Conservation (phyloP, 2,329 filamentous ascomycete species). For the Colletotrichum sp. region DNA sequence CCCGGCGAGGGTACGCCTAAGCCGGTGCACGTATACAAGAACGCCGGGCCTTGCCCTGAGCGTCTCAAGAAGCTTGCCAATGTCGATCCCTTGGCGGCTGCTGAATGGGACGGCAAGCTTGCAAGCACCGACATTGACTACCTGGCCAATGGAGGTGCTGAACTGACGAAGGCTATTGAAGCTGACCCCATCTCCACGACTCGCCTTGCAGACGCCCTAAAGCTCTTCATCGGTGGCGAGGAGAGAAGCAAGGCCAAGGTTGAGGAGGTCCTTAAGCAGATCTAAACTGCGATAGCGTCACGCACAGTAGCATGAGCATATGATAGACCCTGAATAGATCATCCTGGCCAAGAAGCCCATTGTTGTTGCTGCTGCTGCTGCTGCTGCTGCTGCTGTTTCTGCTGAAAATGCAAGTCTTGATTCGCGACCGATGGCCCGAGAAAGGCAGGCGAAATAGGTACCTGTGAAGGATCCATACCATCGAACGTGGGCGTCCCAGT, state of each 20-base stretch:
- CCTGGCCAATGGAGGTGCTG: constrained; percentile 46
- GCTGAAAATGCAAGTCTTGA: not conserved
- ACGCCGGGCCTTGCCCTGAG: constrained; percentile 33
- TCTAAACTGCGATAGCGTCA: constrained; percentile 12
- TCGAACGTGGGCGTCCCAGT: not conserved
- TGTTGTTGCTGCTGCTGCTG: not conserved
- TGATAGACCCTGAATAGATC: not conserved
- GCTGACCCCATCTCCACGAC: constrained; percentile 39
- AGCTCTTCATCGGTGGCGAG: constrained; percentile 44
- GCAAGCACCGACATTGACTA: constrained; percentile 48
- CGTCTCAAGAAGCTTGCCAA: constrained; percentile 37
- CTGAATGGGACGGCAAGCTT: constrained; percentile 42
- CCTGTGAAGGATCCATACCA: not conserved
- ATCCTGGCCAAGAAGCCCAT: constrained; percentile 10
- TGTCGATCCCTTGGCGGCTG: constrained; percentile 43
- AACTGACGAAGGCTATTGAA: constrained; percentile 45
- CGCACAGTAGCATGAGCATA: not conserved
- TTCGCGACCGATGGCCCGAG: not conserved
- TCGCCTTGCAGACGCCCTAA: constrained; percentile 42
- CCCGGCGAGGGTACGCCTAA: constrained; percentile 43
- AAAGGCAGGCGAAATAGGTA: not conserved
- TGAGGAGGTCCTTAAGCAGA: constrained; percentile 33
- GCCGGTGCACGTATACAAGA: constrained; percentile 42
- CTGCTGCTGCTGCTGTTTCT: not conserved
- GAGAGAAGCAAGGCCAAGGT: constrained; percentile 41